These are phyloP conservation scores for Coriolopsis trogii DNA, from an alignment of 1,284 basidiomycete species.

Conservation along the genomic window DNA sequence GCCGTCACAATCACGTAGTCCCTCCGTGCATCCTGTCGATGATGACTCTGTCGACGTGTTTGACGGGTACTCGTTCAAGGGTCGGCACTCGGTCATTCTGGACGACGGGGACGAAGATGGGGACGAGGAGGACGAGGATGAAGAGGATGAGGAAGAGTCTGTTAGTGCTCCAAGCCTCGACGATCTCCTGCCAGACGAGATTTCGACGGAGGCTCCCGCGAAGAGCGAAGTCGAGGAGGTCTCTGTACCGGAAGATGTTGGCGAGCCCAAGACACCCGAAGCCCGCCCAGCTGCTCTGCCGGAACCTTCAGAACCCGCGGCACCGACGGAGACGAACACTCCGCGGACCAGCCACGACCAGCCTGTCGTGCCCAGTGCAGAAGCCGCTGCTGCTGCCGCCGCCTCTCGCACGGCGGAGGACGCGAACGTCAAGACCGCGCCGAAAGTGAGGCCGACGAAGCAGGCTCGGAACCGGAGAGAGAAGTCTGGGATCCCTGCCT, in stretches of 20 bases:
- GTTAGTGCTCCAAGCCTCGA: slow-evolving; percentile 29
- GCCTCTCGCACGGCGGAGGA: slow-evolving; percentile 22
- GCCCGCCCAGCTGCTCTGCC: slow-evolving; percentile 54
- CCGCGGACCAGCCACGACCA: slow-evolving; percentile 19
- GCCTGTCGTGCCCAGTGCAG: slow-evolving; percentile 12
- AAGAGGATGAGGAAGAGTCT: slow-evolving; percentile 35
- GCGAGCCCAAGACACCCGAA: slow-evolving; percentile 76
- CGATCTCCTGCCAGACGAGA: slow-evolving; percentile 26
- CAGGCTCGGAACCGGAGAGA: slow-evolving; percentile 54
- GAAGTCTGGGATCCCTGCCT: slow-evolving; percentile 76
- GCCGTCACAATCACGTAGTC: slow-evolving; percentile 73
- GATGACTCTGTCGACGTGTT: slow-evolving; percentile 73
- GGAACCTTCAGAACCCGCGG: slow-evolving; percentile 13
- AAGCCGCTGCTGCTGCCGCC: slow-evolving; percentile 18
- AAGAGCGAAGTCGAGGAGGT: slow-evolving; percentile 32
- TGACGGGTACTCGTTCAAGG: slow-evolving; percentile 89
- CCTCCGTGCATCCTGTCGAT: slow-evolving; percentile 55
- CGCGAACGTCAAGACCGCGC: slow-evolving; percentile 24
- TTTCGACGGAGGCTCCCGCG: slow-evolving; percentile 8
- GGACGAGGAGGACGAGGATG: slow-evolving; percentile 44
- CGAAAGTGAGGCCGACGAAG: slow-evolving; percentile 35
- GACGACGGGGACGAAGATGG: slow-evolving; percentile 68
- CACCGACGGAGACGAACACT: slow-evolving; percentile 7
- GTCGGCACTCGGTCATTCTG: slow-evolving; percentile 74
- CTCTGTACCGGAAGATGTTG: slow-evolving; percentile 36